These are phyloP conservation scores for Calonectria crousiana DNA, from an alignment of 2,329 filamentous ascomycete genomes.

Conservation along the genomic window DNA sequence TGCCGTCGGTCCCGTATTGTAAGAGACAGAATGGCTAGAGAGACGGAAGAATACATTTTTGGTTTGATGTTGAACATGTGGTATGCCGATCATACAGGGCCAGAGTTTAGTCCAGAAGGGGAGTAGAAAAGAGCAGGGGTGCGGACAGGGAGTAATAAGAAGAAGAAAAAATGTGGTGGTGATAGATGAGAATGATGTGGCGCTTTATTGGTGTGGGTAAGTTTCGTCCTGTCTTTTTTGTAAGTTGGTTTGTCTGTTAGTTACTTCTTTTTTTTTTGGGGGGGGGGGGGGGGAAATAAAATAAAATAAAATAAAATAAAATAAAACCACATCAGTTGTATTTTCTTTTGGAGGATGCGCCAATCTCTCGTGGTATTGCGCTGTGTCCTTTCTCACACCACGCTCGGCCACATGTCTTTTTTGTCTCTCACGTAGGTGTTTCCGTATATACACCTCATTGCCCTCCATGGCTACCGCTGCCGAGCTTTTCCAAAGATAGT, in stretches of 20 bases:
- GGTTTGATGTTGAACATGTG: constrained; percentile 7
- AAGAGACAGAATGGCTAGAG: not conserved
- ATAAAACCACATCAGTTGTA: not conserved
- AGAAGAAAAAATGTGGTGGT: not conserved
- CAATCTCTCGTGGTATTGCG: not conserved
- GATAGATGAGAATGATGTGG: not conserved
- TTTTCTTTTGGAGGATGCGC: not conserved
- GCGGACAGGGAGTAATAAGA: not conserved
- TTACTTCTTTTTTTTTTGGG: not conserved
- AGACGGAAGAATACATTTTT: not conserved
- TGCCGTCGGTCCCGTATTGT: not conserved
- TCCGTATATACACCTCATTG: constrained; percentile 8
- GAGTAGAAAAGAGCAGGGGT: not conserved
- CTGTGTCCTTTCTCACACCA: not conserved
- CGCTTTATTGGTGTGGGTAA: constrained; percentile 2
- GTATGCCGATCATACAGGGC: not conserved
- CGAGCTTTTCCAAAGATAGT: not conserved
- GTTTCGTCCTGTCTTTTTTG: not conserved
- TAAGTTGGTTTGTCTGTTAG: not conserved
- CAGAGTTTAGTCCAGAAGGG: not conserved
- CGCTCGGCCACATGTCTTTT: not conserved
- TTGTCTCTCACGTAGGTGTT: not conserved
- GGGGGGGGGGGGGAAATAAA: no score
- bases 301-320: not conserved
- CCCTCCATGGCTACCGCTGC: not conserved